Evolutionary conservation across 192 early-diverging fungal genomes (phyloP).

Genomic region (Dissophora globulifera): DNA sequence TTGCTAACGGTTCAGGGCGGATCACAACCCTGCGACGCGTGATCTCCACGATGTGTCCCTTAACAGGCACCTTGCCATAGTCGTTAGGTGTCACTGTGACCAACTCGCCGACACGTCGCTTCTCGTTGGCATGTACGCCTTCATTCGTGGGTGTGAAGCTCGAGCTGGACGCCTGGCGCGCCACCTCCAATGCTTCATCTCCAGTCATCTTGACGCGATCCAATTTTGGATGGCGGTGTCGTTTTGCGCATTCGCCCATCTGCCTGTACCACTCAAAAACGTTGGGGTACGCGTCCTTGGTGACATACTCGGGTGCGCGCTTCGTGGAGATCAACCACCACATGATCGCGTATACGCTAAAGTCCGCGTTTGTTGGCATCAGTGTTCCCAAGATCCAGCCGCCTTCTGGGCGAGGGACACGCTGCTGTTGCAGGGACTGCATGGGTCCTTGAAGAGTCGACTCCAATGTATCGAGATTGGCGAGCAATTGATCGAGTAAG

Average conservation of each 20-base stretch:
- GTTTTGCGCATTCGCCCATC: slow-evolving; percentile 38
- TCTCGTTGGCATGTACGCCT: not conserved
- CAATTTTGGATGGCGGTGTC: slow-evolving; percentile 15
- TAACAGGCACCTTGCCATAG: slow-evolving; percentile 54
- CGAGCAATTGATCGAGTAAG: slow-evolving; percentile 22
- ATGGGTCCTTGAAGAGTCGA: not conserved
- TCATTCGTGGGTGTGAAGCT: slow-evolving; percentile 1
- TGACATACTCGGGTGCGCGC: slow-evolving; percentile 24
- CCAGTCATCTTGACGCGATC: slow-evolving; percentile 34
- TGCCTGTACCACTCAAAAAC: slow-evolving; percentile 39
- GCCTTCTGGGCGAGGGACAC: slow-evolving; percentile 1
- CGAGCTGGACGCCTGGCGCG: slow-evolving; percentile 1
- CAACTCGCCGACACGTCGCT: slow-evolving; percentile 20
- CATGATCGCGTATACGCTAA: slow-evolving; percentile 25
- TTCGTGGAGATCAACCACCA: slow-evolving; percentile 36
- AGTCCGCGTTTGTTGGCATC: slow-evolving; percentile 29
- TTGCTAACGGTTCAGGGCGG: slow-evolving; percentile 10
- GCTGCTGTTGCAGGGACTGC: slow-evolving; percentile 11
- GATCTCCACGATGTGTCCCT: slow-evolving; percentile 39
- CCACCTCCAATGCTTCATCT: slow-evolving; percentile 45
- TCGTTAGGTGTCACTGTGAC: slow-evolving; percentile 52
- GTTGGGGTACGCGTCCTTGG: slow-evolving; percentile 14
- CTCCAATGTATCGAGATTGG: slow-evolving; percentile 41
- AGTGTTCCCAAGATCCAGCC: slow-evolving; percentile 46
- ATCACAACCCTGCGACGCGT: slow-evolving; percentile 6